phyloP scores from a whole-genome alignment of 768 basidiomycete species.

The Russula abietina region DNA sequence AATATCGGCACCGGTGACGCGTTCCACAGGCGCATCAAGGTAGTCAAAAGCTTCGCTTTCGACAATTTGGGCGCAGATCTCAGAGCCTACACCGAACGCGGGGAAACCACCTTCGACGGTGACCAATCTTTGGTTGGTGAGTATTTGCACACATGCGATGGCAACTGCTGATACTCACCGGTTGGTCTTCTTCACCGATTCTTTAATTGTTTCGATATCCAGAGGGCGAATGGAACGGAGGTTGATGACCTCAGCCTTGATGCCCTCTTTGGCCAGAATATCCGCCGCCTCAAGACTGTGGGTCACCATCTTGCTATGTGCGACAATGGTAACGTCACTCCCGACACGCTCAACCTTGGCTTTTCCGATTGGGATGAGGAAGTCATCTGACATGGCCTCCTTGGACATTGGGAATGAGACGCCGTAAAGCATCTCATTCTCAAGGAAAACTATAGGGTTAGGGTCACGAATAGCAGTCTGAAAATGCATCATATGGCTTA shows the following conservation, averaged over 20 bases:
- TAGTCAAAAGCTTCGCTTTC: slow-evolving; percentile 98
- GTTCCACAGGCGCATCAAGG: slow-evolving; percentile 96
- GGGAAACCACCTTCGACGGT: slow-evolving; percentile 99
- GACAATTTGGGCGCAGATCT: slow-evolving; percentile 95
- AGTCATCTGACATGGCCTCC: slow-evolving; percentile 93
- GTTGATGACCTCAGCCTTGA: slow-evolving; percentile 98
- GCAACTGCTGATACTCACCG: slow-evolving; percentile 43
- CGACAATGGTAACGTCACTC: slow-evolving; percentile 90
- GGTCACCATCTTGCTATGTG: slow-evolving; percentile 97
- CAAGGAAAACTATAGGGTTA: slow-evolving; percentile 97
- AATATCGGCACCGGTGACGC: slow-evolving; percentile 94
- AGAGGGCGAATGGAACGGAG: slow-evolving; percentile 92
- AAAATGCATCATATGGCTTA: not conserved
- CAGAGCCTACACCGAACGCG: slow-evolving; percentile 94
- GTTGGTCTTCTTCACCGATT: slow-evolving; percentile 98
- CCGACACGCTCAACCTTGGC: slow-evolving; percentile 93
- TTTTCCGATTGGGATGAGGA: slow-evolving; percentile 94
- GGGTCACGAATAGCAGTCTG: slow-evolving; percentile 97
- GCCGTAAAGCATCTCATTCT: slow-evolving; percentile 99
- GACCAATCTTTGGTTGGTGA: slow-evolving; percentile 53
- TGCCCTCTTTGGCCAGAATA: slow-evolving; percentile 86
- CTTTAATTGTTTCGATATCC: slow-evolving; percentile 95
- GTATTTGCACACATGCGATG: slow-evolving; percentile 3
- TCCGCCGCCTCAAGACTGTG: slow-evolving; percentile 95
- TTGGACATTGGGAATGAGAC: slow-evolving; percentile 93